Evolutionary conservation across 2,329 filamentous ascomycete species (phyloP), one percentile per base, ranked within the genome.

Genomic region (Aspergillus tanneri): DNA sequence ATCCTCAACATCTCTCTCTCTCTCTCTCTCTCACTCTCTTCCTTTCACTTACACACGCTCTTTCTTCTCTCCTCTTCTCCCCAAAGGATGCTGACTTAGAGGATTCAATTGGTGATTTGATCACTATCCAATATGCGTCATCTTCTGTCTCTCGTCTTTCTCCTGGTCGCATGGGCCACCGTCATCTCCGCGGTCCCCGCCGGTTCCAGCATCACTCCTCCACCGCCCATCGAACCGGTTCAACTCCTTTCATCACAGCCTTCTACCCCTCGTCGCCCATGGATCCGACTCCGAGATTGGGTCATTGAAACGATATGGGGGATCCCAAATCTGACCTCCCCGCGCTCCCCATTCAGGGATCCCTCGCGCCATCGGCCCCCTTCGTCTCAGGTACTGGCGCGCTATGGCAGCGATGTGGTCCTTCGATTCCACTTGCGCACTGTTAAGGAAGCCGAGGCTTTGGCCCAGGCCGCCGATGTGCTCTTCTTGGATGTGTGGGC

Each of bases 401-500:
- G 75, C 50, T 96, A 96, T 66, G 82, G 83, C 53, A 82, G 86
- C 53, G 85, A 96, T 68, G 78, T 96, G n/a, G 90, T 99, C 12
- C 74, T 97, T 54, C 85, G 93, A 30, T 96, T 97, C 77, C 89
- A 87, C 62, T 74, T 96, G 46, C 84, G 80, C 52, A 84, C 80
- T 21, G 69, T 77, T 3, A 78, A 83, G 16, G 88, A 95, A 63
- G 85, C 88, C 49, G 70, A 73, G 25, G 85, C 85, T 1, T 74
- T 96, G 47, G 79, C 84, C n/a, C 80, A 87, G 47, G 90, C 89
- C 3, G 79, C 85, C 1, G 79, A 87, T 52, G 82, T 83, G 14
- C 79, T 96, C 19, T 86, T 93, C 59, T 76, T 97, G 34, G 93
- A 99, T 64, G 81, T 97, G 2, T 99, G 93, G 93, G 86, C 88